phyloP scores from a whole-genome alignment of 169 alveolate species.

The Plasmodium ovale region DNA sequence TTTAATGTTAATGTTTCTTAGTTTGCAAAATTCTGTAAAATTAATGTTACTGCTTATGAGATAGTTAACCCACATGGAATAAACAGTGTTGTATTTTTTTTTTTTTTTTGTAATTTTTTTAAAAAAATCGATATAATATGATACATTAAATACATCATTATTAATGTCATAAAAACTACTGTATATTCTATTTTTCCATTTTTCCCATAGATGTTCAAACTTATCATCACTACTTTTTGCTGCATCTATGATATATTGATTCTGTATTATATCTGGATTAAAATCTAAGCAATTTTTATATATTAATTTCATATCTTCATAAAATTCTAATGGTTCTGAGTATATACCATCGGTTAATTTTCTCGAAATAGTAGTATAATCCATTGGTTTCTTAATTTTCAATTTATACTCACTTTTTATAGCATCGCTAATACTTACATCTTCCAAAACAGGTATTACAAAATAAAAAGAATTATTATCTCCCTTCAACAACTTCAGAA shows the following conservation, averaged over 20 bases:
- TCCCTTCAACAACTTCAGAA: constrained; percentile 7
- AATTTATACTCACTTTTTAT: constrained; percentile 36
- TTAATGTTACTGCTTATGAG: constrained; percentile 7
- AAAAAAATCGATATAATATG: constrained; percentile 25
- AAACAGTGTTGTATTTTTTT: constrained; percentile 33
- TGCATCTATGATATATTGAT: constrained; percentile 46
- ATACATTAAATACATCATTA: constrained; percentile 9
- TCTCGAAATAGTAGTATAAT: constrained; percentile 31
- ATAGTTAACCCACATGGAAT: constrained; percentile 36
- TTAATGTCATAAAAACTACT: neutral
- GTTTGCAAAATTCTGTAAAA: constrained; percentile 9
- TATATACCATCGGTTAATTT: constrained; percentile 29
- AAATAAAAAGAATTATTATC: constrained; percentile 45
- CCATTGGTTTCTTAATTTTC: constrained; percentile 57
- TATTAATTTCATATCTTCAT: constrained; percentile 34
- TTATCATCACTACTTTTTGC: constrained; percentile 39
- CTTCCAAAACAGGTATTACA: constrained; percentile 56
- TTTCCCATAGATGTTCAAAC: constrained; percentile 25
- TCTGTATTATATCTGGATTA: constrained; percentile 39
- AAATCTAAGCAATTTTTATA: constrained; percentile 54
- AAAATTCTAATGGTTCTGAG: constrained; percentile 13
- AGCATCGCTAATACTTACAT: constrained; percentile 11
- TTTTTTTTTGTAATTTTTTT: constrained; percentile 36
- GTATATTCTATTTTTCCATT: constrained; percentile 26
- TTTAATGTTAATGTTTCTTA: constrained; percentile 17